These are phyloP conservation scores for Diaporthe caulivora DNA, from an alignment of 2,329 filamentous ascomycete genomes.

Conservation along the genomic window DNA sequence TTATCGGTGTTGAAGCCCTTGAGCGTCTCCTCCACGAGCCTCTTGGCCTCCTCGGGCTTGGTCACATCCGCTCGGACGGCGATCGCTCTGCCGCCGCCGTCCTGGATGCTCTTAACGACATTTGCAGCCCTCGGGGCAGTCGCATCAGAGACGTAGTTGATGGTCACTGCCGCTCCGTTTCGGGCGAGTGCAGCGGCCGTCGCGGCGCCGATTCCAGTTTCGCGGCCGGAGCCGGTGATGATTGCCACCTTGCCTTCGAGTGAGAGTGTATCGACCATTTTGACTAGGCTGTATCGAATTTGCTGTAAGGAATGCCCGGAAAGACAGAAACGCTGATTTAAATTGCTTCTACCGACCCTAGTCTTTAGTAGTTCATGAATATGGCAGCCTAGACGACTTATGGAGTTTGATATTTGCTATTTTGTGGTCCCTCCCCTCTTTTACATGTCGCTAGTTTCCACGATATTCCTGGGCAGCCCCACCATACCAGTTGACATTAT, in stretches of 20 bases:
- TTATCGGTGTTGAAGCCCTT: constrained; percentile 49
- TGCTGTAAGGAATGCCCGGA: no score
- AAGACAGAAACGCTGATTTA: neutral
- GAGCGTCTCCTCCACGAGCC: constrained; percentile 52
- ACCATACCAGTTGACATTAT: neutral
- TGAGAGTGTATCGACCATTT: constrained; percentile 50
- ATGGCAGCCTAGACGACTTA: constrained; percentile 4
- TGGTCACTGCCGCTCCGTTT: constrained; percentile 55
- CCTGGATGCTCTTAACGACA: constrained; percentile 46
- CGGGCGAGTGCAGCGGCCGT: constrained; percentile 55
- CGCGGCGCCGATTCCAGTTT: constrained; percentile 58
- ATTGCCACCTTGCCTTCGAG: constrained; percentile 57
- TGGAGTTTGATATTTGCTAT: constrained; percentile 12
- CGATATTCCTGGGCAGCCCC: neutral
- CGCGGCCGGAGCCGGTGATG: constrained; percentile 58
- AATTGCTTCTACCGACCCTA: neutral
- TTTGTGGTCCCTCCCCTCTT: constrained; percentile 14
- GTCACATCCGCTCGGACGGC: constrained; percentile 51
- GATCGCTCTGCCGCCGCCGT: constrained; percentile 48
- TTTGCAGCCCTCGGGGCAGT: constrained; percentile 47
- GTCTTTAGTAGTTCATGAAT: neutral
- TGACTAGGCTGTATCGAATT: neutral
- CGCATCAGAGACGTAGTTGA: constrained; percentile 56
- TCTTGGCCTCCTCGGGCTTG: constrained; percentile 47
- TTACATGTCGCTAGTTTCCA: neutral